Evolutionary conservation across 1,284 basidiomycete genomes (phyloP).

Genomic region (Schizopora paradoxa): DNA sequence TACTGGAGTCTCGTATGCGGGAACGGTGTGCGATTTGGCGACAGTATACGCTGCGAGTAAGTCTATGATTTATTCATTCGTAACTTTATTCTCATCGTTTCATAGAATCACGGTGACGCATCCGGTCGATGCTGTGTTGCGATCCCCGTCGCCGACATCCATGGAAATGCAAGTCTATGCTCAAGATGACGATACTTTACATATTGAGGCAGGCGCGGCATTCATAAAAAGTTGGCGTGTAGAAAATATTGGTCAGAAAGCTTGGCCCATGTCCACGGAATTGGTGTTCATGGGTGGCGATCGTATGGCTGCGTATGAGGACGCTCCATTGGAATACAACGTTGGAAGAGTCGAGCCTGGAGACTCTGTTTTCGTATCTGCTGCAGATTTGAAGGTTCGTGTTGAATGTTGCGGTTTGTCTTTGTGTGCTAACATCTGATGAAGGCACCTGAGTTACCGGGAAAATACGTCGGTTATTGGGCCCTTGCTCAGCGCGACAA

Average conservation of each 20-base stretch:
- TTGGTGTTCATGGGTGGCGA: constrained; percentile 66
- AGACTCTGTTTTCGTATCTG: constrained; percentile 56
- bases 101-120: too few relatives aligned
- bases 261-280: constrained; percentile 67
- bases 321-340: constrained; percentile 31
- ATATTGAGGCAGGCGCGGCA: constrained; percentile 78
- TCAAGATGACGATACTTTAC: too few relatives aligned
- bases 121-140: too few relatives aligned
- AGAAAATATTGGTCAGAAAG: constrained; percentile 51
- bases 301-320: constrained; percentile 34
- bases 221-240: constrained; percentile 81
- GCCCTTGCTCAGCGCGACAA: constrained; percentile 60
- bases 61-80: constrained; percentile 22
- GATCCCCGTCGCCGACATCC: too few relatives aligned
- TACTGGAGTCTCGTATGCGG: constrained; percentile 70
- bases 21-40: constrained; percentile 59
- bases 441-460: constrained; percentile 71
- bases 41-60: constrained; percentile 72
- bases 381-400: constrained; percentile 68
- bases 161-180: too few relatives aligned
- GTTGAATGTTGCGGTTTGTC: too few relatives aligned
- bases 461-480: constrained; percentile 74
- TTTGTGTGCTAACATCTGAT: constrained; percentile 29
- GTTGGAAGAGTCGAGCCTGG: constrained; percentile 55
- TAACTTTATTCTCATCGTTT: too few relatives aligned